phyloP scores from a whole-genome alignment of 257 asterid species.

The Forsythia suspensa region DNA sequence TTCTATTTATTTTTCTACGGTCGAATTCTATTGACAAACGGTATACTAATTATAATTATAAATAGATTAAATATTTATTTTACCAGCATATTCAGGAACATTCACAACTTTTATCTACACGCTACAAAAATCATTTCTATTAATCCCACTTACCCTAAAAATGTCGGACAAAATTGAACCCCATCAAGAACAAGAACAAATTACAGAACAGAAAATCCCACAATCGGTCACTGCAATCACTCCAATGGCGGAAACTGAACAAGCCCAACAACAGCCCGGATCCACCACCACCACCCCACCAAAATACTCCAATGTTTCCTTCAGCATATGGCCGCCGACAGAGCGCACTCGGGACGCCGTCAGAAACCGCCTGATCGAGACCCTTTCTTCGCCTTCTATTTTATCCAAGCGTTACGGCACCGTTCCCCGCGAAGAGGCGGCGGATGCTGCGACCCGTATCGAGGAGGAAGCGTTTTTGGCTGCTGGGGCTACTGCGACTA shows the following conservation, averaged over 20 bases:
- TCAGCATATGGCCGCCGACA: conserved; percentile 93
- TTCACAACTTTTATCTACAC: too few relatives aligned
- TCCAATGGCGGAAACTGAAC: conserved; percentile 37
- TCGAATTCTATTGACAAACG: too few relatives aligned
- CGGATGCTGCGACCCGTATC: conserved; percentile 53
- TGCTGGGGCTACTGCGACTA: conserved; percentile 42
- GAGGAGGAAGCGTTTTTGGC: conserved; percentile 71
- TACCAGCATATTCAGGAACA: too few relatives aligned
- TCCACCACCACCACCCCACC: neutral
- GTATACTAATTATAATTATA: too few relatives aligned
- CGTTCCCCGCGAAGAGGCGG: conserved; percentile 67
- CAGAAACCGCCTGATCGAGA: conserved; percentile 63
- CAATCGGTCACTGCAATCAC: conserved; percentile 14
- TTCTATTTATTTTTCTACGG: too few relatives aligned
- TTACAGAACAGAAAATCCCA: conserved; percentile 14
- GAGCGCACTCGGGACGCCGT: conserved; percentile 92
- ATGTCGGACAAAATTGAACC: conserved; percentile 23
- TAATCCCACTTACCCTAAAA: neutral
- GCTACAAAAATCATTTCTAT: too few relatives aligned
- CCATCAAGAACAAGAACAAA: conserved; percentile 20
- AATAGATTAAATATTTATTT: too few relatives aligned
- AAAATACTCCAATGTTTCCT: conserved; percentile 38
- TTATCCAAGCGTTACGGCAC: conserved; percentile 87
- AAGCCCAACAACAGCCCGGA: conserved; percentile 15
- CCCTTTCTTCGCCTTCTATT: conserved; percentile 74